Percentiles rank a stretch among this genome's conserved stretches.
Conservation (phyloP, 805 yeast genomes). For the Wickerhamiella cacticola region DNA sequence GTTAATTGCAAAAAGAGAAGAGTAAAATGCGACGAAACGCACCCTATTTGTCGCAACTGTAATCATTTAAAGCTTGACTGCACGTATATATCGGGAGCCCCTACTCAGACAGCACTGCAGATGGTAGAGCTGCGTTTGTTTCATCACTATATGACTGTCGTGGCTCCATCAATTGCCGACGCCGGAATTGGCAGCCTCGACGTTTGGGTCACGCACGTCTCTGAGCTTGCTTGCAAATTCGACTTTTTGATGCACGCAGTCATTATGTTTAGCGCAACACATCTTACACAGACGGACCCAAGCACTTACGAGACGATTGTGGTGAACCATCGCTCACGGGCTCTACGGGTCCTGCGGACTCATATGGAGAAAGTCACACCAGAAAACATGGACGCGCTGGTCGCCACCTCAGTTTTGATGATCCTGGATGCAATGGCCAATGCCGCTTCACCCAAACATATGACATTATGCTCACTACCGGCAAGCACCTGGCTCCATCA, state of each 20-base stretch:
- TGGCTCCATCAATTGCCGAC: slow-evolving; percentile 75
- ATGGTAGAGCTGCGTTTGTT: slow-evolving; percentile 68
- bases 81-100: slow-evolving; percentile 36
- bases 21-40: slow-evolving; percentile 84
- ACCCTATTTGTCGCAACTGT: slow-evolving; percentile 73
- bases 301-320: slow-evolving; percentile 32
- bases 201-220: slow-evolving; percentile 82
- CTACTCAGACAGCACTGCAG: slow-evolving; percentile 36
- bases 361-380: slow-evolving; percentile 75
- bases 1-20: slow-evolving; percentile 77
- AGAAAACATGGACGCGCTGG: slow-evolving; percentile 75
- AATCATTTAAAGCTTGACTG: slow-evolving; percentile 67
- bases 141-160: slow-evolving; percentile 77
- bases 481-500: slow-evolving; percentile 96
- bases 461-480: slow-evolving; percentile 50
- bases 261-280: slow-evolving; percentile 86
- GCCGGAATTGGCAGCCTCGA: slow-evolving; percentile 81
- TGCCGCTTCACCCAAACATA: slow-evolving; percentile 48
- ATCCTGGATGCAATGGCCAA: slow-evolving; percentile 92
- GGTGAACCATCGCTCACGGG: slow-evolving; percentile 78
- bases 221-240: slow-evolving; percentile 72
- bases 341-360: slow-evolving; percentile 64
- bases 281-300: slow-evolving; percentile 66
- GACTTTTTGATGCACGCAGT: slow-evolving; percentile 90
- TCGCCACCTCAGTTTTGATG: slow-evolving; percentile 77